Evolutionary conservation across 192 early-diverging fungal genomes (phyloP), one percentile per base, ranked within the genome.

Genomic region (Entomortierella chlamydospora): DNA sequence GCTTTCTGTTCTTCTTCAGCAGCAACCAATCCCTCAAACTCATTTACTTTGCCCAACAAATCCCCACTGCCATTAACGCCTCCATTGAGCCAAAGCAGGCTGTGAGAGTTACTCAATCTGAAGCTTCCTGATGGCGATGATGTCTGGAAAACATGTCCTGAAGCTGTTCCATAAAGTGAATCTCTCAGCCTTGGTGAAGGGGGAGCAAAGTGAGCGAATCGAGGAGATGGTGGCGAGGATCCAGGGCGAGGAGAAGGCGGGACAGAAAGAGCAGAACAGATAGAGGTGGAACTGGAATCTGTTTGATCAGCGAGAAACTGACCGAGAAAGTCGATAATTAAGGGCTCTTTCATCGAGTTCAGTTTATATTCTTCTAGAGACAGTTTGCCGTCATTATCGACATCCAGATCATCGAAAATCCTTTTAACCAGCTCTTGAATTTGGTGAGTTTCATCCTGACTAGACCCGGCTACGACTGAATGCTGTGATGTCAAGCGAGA

Each of bases 331-430:
- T 94, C 93, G 25, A 93, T 84, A 30, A 93, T 91, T 45, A 94
- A 62, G 0, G 93, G 93, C 64, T 94, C 93, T 59, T 94, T 94
- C 80, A 94, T 87, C 3, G 90, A 90, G 77, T 90, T 91, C 34
- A 94, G 70, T 64, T 93, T 93, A 70, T 91, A 94, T 73, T 94
- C 93, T 51, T 87, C 84, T 58, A 92, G 84, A 10, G 90, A 88
- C 86, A 94, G 67, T 34, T 90, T 89, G 37, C 91, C 92, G 64
- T 94, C 92, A 29, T 88, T 91, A 77, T 94, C 88, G 23, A 94
- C 90, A 67, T 94, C 93, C 73, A 94, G 67, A 63, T 94, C 93
- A 49, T 92, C 84, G 83, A 94, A 94, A 68, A 94, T 86, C 51
- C 89, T 86, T 47, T 82, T 70, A n/a, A 94, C 90, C 53, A 93